Conservation (phyloP, 2,329 filamentous ascomycete species). For the Aphanocladium album region DNA sequence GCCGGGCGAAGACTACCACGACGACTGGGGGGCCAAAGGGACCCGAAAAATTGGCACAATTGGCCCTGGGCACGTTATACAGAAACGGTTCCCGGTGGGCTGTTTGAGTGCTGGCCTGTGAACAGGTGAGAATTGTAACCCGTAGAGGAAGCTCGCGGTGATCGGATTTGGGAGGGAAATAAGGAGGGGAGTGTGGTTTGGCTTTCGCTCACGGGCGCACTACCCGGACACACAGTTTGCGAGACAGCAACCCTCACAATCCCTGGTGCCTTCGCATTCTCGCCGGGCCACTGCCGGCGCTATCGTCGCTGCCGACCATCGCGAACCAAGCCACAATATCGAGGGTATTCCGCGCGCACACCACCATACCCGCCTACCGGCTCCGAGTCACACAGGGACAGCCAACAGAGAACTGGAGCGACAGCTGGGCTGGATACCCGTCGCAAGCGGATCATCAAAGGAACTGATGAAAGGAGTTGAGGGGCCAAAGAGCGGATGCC, state of each 20-base stretch:
- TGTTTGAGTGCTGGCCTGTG: not conserved
- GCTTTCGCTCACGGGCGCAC: not conserved
- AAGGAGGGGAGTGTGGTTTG: not conserved
- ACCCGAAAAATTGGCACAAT: not conserved
- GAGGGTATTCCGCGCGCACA: not conserved
- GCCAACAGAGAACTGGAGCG: not conserved
- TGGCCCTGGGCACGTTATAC: not conserved
- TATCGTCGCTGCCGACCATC: not conserved
- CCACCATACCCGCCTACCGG: not conserved
- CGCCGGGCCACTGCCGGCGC: conserved; percentile 5
- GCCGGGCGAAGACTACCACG: not conserved
- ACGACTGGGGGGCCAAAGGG: not conserved
- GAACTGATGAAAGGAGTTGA: not conserved
- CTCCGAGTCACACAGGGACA: not conserved
- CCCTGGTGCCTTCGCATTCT: not conserved
- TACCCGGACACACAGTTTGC: not conserved
- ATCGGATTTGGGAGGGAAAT: not conserved
- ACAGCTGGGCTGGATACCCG: not conserved
- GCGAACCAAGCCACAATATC: conserved; percentile 8
- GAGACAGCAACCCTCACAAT: not conserved
- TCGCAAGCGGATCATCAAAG: not conserved
- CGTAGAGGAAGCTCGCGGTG: not conserved
- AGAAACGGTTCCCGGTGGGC: not conserved
- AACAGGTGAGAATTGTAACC: not conserved
- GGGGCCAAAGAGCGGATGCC: not conserved